These are phyloP conservation scores for Russula vinacea DNA, from an alignment of 768 basidiomycete genomes.

Conservation along the genomic window DNA sequence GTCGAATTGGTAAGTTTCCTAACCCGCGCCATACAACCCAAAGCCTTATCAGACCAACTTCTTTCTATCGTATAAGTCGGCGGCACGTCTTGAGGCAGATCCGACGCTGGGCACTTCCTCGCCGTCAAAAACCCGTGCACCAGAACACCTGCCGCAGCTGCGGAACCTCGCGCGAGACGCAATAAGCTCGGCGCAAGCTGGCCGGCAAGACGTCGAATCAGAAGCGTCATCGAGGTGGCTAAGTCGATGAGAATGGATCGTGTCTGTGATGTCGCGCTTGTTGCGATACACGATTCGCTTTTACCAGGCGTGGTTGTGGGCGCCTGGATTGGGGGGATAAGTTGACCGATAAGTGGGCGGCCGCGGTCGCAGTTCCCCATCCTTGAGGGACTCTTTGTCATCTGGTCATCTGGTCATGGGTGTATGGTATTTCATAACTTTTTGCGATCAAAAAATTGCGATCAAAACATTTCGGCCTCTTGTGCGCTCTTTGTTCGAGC, in stretches of 20 bases:
- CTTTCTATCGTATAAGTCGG: conserved; percentile 5
- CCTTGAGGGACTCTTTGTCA: background rate
- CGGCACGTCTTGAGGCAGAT: conserved; percentile 19
- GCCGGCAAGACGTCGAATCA: conserved; percentile 10
- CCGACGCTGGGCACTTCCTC: conserved; percentile 14
- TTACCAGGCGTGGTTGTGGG: background rate
- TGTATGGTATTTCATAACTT: background rate
- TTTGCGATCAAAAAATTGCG: background rate
- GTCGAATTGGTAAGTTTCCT: conserved; percentile 62
- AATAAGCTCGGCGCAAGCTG: conserved; percentile 9
- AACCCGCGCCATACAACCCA: background rate
- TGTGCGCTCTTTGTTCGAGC: background rate
- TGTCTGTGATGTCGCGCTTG: background rate
- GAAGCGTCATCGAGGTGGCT: conserved; percentile 12
- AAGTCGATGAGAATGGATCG: conserved; percentile 9
- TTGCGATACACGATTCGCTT: background rate
- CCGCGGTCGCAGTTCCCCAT: background rate
- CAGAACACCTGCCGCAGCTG: conserved; percentile 13
- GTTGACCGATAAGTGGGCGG: background rate
- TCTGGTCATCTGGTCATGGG: background rate
- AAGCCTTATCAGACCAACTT: background rate
- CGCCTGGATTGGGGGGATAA: background rate
- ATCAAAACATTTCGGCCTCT: background rate
- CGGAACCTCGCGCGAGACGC: conserved; percentile 22
- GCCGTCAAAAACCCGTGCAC: conserved; percentile 16